Conservation (phyloP, 176 grass and related monocot genomes). For the Ananas comosus region DNA sequence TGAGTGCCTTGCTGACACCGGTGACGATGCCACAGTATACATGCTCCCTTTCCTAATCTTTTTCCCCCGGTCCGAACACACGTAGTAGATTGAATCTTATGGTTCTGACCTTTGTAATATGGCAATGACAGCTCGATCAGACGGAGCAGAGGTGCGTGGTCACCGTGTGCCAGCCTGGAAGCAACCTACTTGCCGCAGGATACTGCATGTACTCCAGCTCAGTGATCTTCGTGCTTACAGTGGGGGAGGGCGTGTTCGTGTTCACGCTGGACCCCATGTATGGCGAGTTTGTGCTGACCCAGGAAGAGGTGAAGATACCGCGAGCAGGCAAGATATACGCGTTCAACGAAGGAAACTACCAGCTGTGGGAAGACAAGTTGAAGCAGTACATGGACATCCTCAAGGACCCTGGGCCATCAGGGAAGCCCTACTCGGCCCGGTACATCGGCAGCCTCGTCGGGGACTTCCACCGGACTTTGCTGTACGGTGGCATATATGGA, state of each 20-base stretch:
- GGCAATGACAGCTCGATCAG: conserved; percentile 44
- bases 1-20: conserved; percentile 62
- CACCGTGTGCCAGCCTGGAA: conserved; percentile 94
- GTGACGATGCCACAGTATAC: conserved; percentile 38
- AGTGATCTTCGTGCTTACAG: conserved; percentile 88
- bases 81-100: background rate
- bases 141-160: conserved; percentile 75
- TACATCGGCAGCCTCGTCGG: conserved; percentile 99
- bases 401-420: conserved; percentile 76
- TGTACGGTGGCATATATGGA: conserved; percentile 97
- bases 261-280: conserved; percentile 99
- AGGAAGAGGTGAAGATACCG: conserved; percentile 84
- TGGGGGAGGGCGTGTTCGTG: conserved; percentile 81
- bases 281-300: conserved; percentile 96
- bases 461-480: conserved; percentile 93
- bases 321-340: conserved; percentile 82
- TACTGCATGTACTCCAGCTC: conserved; percentile 99
- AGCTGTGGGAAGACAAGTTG: conserved; percentile 93
- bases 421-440: conserved; percentile 93
- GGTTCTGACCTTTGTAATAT: background rate
- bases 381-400: conserved; percentile 94
- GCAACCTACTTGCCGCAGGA: conserved; percentile 80
- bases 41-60: background rate
- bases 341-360: conserved; percentile 97
- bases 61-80: no score